These are phyloP conservation scores for Auricularia sp. DNA, from an alignment of 768 basidiomycete species.

Conservation along the genomic window DNA sequence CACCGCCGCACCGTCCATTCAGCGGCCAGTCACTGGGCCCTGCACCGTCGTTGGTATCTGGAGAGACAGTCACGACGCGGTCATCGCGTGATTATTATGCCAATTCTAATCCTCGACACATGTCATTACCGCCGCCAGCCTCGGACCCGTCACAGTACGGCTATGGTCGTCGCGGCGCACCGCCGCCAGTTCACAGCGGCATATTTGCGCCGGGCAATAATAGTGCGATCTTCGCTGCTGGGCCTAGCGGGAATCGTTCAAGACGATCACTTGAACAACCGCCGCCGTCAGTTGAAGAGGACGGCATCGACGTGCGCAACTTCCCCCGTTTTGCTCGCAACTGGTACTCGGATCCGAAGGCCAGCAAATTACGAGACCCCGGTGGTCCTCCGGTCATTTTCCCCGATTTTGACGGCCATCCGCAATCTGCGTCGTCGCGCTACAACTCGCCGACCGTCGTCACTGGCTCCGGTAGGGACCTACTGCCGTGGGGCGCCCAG, in stretches of 20 bases:
- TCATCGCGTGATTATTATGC: background rate
- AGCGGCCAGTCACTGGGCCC: background rate
- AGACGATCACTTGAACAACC: background rate
- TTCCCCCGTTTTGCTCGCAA: background rate
- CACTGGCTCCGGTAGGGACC: background rate
- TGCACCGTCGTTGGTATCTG: background rate
- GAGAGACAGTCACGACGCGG: background rate
- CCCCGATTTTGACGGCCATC: background rate
- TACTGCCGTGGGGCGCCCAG: constrained; percentile 8
- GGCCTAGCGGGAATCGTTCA: background rate
- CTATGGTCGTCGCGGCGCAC: background rate
- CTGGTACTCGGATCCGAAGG: constrained; percentile 21
- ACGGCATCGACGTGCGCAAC: background rate
- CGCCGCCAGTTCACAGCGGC: background rate
- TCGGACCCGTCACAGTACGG: background rate
- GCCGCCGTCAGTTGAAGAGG: background rate
- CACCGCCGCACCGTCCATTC: background rate
- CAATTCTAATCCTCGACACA: background rate
- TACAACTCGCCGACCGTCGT: background rate
- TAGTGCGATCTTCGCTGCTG: background rate
- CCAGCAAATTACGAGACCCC: constrained; percentile 4
- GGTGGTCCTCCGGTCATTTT: background rate
- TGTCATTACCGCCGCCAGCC: background rate
- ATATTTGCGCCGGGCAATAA: background rate
- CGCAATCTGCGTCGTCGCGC: background rate